phyloP scores from a whole-genome alignment of 2,329 filamentous ascomycete genomes.

The Didymella arachidicola region DNA sequence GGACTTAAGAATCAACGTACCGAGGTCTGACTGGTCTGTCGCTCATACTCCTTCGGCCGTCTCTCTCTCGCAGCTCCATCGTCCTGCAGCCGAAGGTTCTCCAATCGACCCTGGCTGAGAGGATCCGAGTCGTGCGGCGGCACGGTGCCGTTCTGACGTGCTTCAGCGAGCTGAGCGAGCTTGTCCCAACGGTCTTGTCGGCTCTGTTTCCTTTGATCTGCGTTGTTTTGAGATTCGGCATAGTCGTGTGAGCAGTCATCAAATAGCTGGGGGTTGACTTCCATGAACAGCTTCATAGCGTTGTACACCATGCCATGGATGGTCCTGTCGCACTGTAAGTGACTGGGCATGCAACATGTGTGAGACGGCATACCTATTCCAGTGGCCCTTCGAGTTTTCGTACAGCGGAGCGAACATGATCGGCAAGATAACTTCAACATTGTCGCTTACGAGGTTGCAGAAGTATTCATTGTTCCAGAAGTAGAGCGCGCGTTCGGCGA shows the following conservation, averaged over 20 bases:
- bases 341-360: constrained; percentile 2
- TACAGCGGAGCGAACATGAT: constrained; percentile 99
- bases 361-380: constrained; percentile 79
- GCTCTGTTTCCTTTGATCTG: constrained; percentile 80
- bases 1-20: constrained; percentile 56
- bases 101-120: constrained; percentile 80
- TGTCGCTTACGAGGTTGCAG: constrained; percentile 98
- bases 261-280: constrained; percentile 97
- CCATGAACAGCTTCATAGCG: constrained; percentile 99
- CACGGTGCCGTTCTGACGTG: constrained; percentile 63
- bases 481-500: constrained; percentile 94
- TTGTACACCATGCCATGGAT: constrained; percentile 99
- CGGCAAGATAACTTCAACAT: constrained; percentile 95
- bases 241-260: constrained; percentile 99
- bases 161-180: constrained; percentile 79
- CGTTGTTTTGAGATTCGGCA: constrained; percentile 92
- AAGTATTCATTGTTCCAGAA: constrained; percentile 99
- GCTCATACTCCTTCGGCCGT: constrained; percentile 52
- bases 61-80: constrained; percentile 57
- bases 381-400: constrained; percentile 98
- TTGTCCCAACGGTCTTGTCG: constrained; percentile 90
- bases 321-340: constrained; percentile 66
- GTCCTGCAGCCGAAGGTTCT: constrained; percentile 90
- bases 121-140: constrained; percentile 76
- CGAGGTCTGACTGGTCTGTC: constrained; percentile 51